phyloP scores from a whole-genome alignment of 257 asterid genomes.

The Nicotiana benthamiana region DNA sequence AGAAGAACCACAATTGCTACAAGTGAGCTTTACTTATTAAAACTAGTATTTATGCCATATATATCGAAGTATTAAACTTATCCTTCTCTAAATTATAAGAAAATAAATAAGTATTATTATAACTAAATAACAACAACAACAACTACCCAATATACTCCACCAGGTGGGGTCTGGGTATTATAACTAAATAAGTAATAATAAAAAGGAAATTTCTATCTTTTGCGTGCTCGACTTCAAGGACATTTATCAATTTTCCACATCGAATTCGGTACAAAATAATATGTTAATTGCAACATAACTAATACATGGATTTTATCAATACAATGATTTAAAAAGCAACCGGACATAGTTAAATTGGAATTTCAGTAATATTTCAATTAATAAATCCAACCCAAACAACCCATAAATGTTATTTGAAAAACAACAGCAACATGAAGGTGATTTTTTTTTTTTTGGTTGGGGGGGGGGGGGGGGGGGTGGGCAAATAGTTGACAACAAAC shows the following conservation, averaged over 20 bases:
- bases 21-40: not conserved
- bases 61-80: too few species aligned
- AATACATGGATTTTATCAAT: not conserved
- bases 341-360: not conserved
- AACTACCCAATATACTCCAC: too few species aligned
- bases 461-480: too few species aligned
- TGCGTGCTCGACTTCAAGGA: not conserved
- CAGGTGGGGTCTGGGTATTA: too few species aligned
- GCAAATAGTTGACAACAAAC: not conserved
- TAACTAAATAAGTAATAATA: not conserved
- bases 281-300: not conserved
- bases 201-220: not conserved
- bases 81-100: not conserved
- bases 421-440: too few species aligned
- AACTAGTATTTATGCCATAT: not conserved
- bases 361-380: not conserved
- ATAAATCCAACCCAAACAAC: not conserved
- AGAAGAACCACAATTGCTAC: not conserved
- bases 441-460: too few species aligned
- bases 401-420: not conserved
- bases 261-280: not conserved
- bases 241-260: not conserved
- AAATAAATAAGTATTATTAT: not conserved
- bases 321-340: not conserved
- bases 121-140: too few species aligned